Conservation (phyloP, 257 asterid genomes). For the Lithospermum erythrorhizon region DNA sequence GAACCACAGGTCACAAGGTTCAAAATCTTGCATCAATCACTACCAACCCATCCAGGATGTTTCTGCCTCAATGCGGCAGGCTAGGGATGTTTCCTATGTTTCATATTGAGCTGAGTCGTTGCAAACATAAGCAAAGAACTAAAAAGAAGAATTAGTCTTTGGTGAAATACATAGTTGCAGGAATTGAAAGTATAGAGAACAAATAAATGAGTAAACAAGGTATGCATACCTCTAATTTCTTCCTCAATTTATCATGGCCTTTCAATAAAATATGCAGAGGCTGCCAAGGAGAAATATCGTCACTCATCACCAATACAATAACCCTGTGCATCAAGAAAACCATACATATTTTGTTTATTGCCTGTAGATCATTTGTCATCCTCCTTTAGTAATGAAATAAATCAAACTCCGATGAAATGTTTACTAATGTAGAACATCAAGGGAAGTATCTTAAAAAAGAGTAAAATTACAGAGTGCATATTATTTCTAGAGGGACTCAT, state of each 20-base stretch:
- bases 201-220: not conserved
- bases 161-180: not conserved
- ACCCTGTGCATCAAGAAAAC: conserved; percentile 47
- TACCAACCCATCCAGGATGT: conserved; percentile 99
- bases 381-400: not conserved
- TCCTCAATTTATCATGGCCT: conserved; percentile 78
- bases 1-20: not conserved
- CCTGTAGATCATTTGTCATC: conserved; percentile 1
- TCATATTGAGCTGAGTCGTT: not conserved
- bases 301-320: conserved; percentile 81
- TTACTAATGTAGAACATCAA: not conserved
- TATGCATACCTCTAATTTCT: conserved; percentile 70
- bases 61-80: too few species aligned
- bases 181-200: not conserved
- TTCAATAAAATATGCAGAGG: conserved; percentile 86
- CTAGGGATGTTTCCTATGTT: too few species aligned
- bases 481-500: not conserved
- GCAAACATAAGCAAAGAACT: not conserved
- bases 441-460: not conserved
- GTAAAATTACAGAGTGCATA: not conserved
- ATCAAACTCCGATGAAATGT: not conserved
- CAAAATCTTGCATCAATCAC: conserved; percentile 16
- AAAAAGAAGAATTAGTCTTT: not conserved
- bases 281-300: conserved; percentile 81
- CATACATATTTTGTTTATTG: conserved; percentile 7